These are phyloP conservation scores for Xerocomellus chrysenteron DNA, from an alignment of 768 basidiomycete genomes.

Conservation along the genomic window DNA sequence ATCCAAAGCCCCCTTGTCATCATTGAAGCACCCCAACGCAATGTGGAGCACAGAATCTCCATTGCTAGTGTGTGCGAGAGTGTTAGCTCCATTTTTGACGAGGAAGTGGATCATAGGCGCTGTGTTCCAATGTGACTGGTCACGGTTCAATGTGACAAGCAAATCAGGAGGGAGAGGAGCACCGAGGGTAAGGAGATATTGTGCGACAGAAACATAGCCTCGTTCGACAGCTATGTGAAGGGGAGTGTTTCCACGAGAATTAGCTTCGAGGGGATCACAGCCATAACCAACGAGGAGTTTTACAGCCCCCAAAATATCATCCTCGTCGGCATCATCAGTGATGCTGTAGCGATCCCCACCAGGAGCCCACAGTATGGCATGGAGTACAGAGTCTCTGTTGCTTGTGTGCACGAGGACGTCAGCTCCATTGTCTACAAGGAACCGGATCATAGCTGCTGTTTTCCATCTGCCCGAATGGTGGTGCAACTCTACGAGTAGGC, in stretches of 20 bases:
- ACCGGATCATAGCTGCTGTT: neutral
- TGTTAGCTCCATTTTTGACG: no score
- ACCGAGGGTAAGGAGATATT: neutral
- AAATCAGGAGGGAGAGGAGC: neutral
- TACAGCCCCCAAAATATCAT: neutral
- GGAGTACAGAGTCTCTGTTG: neutral
- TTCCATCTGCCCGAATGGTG: neutral
- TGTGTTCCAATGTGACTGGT: no score
- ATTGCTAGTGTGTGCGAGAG: no score
- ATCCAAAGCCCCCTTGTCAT: no score
- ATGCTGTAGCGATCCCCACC: neutral
- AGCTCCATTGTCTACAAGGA: neutral
- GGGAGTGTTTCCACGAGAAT: neutral
- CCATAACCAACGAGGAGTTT: neutral
- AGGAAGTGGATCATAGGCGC: no score
- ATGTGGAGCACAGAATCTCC: no score
- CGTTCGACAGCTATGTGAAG: neutral
- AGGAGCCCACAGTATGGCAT: neutral
- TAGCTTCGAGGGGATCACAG: neutral
- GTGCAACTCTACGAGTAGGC: neutral
- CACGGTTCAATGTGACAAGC: no score
- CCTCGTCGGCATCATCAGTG: neutral
- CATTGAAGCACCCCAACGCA: no score
- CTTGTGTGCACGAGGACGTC: neutral
- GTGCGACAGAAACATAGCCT: neutral